phyloP scores from a whole-genome alignment of 495 filamentous ascomycete species.

The Podospora anserina region DNA sequence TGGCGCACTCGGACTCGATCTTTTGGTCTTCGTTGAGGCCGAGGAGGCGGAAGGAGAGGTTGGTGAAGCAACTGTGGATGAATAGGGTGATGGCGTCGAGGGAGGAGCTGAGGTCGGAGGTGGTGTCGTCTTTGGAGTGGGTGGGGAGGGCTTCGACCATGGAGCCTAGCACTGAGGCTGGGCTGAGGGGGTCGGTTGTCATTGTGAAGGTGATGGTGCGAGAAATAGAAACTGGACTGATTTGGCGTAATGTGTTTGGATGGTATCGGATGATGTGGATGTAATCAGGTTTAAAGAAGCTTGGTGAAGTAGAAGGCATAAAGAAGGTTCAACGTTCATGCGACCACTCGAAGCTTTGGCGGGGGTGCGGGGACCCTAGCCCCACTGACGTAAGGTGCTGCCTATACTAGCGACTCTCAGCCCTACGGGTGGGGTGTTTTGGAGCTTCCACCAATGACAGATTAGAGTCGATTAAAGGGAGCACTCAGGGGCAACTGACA shows the following conservation, averaged over 20 bases:
- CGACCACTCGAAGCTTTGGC: not conserved
- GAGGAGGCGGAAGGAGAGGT: constrained; percentile 75
- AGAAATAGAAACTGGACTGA: not conserved
- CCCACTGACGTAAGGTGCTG: not conserved
- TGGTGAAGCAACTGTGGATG: constrained; percentile 76
- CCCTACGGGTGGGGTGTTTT: not conserved
- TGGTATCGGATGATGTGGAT: no score
- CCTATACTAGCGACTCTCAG: not conserved
- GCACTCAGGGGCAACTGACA: not conserved
- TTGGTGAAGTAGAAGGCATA: not conserved
- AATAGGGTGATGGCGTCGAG: constrained; percentile 86
- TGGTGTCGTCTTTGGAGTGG: constrained; percentile 47
- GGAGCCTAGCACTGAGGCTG: constrained; percentile 44
- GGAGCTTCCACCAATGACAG: not conserved
- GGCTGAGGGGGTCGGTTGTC: constrained; percentile 36
- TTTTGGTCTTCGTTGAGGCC: constrained; percentile 77
- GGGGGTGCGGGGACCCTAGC: not conserved
- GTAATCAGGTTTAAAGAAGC: not conserved
- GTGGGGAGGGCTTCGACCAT: constrained; percentile 59
- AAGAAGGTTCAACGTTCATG: not conserved
- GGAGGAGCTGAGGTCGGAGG: constrained; percentile 65
- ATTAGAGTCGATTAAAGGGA: not conserved
- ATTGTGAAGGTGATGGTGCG: constrained; percentile 12
- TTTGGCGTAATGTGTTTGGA: no score
- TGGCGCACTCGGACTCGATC: constrained; percentile 46